Conservation (phyloP, 2,329 filamentous ascomycete species). For the Aspergillus cejpii region DNA sequence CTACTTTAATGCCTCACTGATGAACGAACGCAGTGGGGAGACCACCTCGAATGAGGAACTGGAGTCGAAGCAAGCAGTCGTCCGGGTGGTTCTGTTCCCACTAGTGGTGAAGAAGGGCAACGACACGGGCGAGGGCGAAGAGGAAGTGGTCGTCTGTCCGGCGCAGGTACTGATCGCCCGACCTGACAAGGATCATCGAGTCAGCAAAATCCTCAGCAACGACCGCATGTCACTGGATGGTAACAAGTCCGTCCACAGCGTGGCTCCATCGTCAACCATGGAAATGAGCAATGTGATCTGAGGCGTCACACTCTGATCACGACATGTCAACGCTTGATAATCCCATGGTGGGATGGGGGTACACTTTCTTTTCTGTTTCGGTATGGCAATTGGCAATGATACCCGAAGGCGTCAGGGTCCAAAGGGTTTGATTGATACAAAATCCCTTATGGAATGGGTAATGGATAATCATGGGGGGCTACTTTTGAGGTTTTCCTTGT, state of each 20-base stretch:
- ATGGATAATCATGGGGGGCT: background rate
- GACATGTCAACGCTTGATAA: conserved; percentile 11
- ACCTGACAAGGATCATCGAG: conserved; percentile 41
- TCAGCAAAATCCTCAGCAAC: conserved; percentile 35
- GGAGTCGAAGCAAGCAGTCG: conserved; percentile 66
- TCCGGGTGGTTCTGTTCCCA: conserved; percentile 90
- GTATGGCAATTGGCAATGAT: background rate
- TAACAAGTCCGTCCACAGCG: conserved; percentile 37
- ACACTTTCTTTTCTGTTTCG: conserved; percentile 6
- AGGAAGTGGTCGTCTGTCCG: conserved; percentile 91
- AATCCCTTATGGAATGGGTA: background rate
- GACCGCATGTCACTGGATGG: conserved; percentile 41
- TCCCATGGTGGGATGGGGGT: background rate
- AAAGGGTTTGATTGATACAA: background rate
- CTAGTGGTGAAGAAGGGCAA: conserved; percentile 94
- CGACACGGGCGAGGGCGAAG: conserved; percentile 76
- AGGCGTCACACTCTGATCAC: conserved; percentile 36
- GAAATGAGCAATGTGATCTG: conserved; percentile 42
- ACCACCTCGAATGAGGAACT: conserved; percentile 69
- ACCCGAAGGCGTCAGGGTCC: conserved; percentile 1
- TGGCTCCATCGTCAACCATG: conserved; percentile 39
- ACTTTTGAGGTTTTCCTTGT: background rate
- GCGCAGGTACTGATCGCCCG: conserved; percentile 81
- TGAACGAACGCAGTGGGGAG: conserved; percentile 83
- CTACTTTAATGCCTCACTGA: conserved; percentile 83